These are phyloP conservation scores for Sporisorium sorghi DNA, from an alignment of 1,284 basidiomycete genomes.

Conservation along the genomic window DNA sequence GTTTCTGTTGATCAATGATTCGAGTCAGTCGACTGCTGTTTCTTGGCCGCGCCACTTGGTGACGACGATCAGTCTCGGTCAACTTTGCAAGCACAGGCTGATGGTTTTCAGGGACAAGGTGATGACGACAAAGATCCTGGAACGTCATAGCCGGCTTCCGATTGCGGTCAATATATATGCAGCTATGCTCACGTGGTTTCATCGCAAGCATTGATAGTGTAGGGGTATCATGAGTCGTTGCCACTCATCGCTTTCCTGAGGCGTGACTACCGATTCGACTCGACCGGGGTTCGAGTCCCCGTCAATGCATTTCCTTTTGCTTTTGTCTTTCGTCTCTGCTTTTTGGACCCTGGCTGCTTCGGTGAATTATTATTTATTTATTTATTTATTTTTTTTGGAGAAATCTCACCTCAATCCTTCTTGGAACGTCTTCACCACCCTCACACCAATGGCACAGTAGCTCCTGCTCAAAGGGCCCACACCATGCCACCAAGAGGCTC, in stretches of 20 bases:
- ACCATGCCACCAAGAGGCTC: slow-evolving; percentile 12
- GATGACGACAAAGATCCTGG: background rate
- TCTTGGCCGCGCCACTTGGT: background rate
- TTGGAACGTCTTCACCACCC: background rate
- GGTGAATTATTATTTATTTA: no score
- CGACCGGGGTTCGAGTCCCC: slow-evolving; percentile 61
- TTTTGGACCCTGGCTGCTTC: background rate
- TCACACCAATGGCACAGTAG: background rate
- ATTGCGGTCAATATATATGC: slow-evolving; percentile 4
- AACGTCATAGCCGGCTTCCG: no score
- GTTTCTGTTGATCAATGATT: no score
- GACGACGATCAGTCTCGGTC: background rate
- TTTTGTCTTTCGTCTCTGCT: background rate
- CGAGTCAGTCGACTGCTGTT: no score
- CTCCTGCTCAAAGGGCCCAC: background rate
- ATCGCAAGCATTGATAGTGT: slow-evolving; percentile 50
- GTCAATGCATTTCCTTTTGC: slow-evolving; percentile 45
- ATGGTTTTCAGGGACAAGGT: background rate
- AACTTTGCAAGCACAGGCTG: background rate
- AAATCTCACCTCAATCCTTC: background rate
- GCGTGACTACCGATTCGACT: slow-evolving; percentile 49
- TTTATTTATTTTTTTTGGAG: slow-evolving; percentile 7
- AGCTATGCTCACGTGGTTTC: no score
- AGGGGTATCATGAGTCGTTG: slow-evolving; percentile 54
- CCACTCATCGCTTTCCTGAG: slow-evolving; percentile 33